Evolutionary conservation across 495 filamentous ascomycete species (phyloP).

Genomic region (Bathelium albidoporum): DNA sequence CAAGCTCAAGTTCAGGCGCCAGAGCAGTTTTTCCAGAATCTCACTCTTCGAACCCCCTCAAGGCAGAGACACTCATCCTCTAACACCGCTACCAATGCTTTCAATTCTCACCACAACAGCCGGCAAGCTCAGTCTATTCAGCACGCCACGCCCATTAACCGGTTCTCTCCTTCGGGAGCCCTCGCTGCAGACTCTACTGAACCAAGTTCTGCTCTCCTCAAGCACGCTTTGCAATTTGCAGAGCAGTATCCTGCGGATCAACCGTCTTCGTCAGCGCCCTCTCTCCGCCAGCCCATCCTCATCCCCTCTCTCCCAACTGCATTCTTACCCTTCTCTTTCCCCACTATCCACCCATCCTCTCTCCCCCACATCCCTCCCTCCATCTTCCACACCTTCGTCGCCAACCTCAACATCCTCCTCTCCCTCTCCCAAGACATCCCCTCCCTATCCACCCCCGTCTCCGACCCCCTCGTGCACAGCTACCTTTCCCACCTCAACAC

Average conservation of each 20-base stretch:
- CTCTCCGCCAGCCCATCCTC: not conserved
- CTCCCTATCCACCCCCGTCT: not conserved
- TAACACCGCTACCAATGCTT: not conserved
- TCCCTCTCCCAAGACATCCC: not conserved
- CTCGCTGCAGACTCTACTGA: not conserved
- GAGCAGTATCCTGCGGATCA: not conserved
- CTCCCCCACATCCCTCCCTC: not conserved
- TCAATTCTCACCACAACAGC: not conserved
- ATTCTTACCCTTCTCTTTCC: not conserved
- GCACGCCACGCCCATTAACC: not conserved
- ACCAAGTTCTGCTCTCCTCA: not conserved
- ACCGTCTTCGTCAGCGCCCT: not conserved
- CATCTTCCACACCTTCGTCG: not conserved
- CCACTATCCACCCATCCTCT: not conserved
- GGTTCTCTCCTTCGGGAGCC: not conserved
- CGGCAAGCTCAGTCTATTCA: not conserved
- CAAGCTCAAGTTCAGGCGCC: not conserved
- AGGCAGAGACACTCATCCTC: not conserved
- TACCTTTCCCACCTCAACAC: constrained; percentile 1
- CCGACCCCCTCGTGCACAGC: not conserved
- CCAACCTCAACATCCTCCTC: not conserved
- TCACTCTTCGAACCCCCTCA: not conserved
- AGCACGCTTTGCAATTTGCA: not conserved
- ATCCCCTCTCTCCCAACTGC: not conserved
- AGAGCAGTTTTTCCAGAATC: not conserved